phyloP scores from a whole-genome alignment of 768 basidiomycete genomes.

The Mycena galericulata region DNA sequence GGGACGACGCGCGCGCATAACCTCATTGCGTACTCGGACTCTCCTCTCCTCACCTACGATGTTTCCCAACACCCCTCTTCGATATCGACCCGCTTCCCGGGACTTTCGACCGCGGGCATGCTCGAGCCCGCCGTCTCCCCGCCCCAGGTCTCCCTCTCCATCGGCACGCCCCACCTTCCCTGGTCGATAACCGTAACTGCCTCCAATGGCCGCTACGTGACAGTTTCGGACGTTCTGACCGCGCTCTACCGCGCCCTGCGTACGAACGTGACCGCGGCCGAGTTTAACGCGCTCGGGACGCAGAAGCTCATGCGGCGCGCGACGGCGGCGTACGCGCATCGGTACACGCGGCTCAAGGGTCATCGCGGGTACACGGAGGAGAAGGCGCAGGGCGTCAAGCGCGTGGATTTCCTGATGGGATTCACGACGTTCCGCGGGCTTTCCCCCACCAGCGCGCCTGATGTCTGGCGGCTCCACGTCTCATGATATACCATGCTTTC shows the following conservation, averaged over 20 bases:
- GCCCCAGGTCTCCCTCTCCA: not conserved
- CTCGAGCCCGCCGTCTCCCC: constrained; percentile 8
- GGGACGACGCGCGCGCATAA: too few species aligned
- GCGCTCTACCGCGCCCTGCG: not conserved
- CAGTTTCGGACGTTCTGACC: not conserved
- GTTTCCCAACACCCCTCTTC: not conserved
- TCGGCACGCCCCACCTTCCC: constrained; percentile 8
- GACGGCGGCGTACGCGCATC: not conserved
- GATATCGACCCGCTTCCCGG: not conserved
- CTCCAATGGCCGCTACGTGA: constrained; percentile 1
- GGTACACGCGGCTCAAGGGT: constrained; percentile 8
- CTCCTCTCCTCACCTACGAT: too few species aligned
- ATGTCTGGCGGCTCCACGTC: not conserved
- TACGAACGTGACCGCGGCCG: not conserved
- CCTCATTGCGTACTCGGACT: too few species aligned
- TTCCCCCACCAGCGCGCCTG: not conserved
- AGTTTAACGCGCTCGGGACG: not conserved
- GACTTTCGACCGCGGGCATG: not conserved
- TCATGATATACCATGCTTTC: too few species aligned
- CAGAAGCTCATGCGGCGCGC: constrained; percentile 10
- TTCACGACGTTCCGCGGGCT: constrained; percentile 1
- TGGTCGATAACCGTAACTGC: not conserved
- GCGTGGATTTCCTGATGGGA: constrained; percentile 10
- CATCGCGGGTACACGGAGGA: constrained; percentile 10
- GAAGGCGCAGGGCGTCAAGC: not conserved